Percentiles rank a stretch among this genome's conserved stretches.
phyloP scores from a whole-genome alignment of 495 filamentous ascomycete genomes.

The Penicillium cinerascens region DNA sequence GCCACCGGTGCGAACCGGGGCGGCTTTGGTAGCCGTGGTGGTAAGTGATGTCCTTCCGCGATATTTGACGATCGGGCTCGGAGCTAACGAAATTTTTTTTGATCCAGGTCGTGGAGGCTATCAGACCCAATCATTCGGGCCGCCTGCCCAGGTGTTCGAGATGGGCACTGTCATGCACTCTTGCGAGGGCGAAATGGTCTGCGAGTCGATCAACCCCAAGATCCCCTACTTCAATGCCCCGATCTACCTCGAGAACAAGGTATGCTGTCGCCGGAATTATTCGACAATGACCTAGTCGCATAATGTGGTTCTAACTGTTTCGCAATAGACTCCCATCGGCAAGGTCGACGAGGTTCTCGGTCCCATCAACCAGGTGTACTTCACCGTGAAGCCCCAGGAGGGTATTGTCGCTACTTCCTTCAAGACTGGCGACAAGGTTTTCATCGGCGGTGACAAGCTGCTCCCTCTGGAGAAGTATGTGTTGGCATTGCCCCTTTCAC shows the following conservation, averaged over 20 bases:
- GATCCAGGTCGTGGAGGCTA: constrained; percentile 58
- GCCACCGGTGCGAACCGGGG: constrained; percentile 50
- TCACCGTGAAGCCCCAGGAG: constrained; percentile 94
- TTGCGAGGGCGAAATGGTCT: constrained; percentile 95
- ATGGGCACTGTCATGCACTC: constrained; percentile 92
- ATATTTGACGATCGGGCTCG: background rate
- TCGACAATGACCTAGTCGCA: background rate
- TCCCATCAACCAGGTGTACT: constrained; percentile 93
- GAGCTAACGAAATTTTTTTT: constrained; percentile 43
- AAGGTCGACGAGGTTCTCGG: constrained; percentile 71
- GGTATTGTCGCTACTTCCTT: constrained; percentile 93
- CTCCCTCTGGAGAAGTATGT: constrained; percentile 79
- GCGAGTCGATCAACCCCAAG: constrained; percentile 88
- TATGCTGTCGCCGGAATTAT: constrained; percentile 24
- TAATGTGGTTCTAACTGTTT: constrained; percentile 18
- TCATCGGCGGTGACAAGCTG: constrained; percentile 90
- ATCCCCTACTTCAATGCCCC: constrained; percentile 98
- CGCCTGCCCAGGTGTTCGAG: constrained; percentile 68
- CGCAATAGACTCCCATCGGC: constrained; percentile 51
- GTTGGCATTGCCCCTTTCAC: background rate
- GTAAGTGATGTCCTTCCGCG: constrained; percentile 21
- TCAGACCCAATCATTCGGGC: constrained; percentile 61
- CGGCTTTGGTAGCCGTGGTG: constrained; percentile 46
- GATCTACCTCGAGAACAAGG: constrained; percentile 98
- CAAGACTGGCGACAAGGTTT: constrained; percentile 95